Evolutionary conservation across 192 early-diverging fungal species (phyloP), one percentile per base, ranked within the genome.

Genomic region (Linnemannia hyalina): DNA sequence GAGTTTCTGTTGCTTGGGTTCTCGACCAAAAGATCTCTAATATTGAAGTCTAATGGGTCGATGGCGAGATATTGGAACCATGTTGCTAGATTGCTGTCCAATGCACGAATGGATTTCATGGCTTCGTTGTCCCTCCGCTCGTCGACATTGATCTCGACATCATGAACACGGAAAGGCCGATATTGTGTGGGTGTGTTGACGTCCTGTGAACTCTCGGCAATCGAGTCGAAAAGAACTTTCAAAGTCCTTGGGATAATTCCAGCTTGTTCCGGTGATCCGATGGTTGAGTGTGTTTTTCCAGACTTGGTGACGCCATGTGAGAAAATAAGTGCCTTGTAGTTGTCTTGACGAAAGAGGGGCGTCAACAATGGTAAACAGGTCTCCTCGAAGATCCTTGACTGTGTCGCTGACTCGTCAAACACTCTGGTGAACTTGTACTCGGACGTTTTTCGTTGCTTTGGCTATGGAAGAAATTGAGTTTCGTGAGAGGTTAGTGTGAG

Each of bases 251-350:
- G 92, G 9, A 95, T 71, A 60, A 95, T 70, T 6, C 95, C 94
- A 9, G 91, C 86, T 15, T 87, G 81, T 4, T 68, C 73, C 6
- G 46, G 22, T 9, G 78, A 90, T 1, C 94, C 94, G 79, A 93
- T 91, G 75, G 94, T 92, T 2, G 93, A 92, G 69, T 93, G 91
- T 3, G 95, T 94, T 76, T 95, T 95, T 54, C 95, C 95, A 32
- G 92, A 93, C 73, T 95, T 93, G 16, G 93, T 94, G 40, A 92
- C 90, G 5, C 95, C 95, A 70, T 95, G 95, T 5, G 94, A 89
- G 82, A 96, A 95, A 57, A 96, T 46, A 36, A 94, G 80, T 38
- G 90, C 91, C 70, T 95, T 93, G 60, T 26, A 77, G 18, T 85
- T 73, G 74, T 91, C 91, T 5, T 94, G 92, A 4, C 75, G 57